A percentile compares a stretch with the other conserved stretches of the same genome.
Evolutionary conservation across 345 rosid species (phyloP).

Genomic region (Durio zibethinus): DNA sequence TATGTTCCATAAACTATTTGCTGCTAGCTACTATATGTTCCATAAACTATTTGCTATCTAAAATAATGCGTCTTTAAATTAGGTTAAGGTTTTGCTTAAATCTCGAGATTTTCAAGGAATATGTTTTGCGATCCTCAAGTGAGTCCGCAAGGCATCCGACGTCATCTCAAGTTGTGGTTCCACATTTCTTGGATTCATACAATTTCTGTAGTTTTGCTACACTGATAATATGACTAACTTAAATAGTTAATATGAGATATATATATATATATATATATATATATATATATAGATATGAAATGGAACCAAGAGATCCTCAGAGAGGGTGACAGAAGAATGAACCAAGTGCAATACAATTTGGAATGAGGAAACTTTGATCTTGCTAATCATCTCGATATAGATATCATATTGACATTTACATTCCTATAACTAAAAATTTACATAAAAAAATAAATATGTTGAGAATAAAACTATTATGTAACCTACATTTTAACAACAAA

Average conservation of each 20-base stretch:
- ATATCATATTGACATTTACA: constrained; percentile 25
- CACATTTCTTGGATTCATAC: background rate
- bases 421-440: constrained; percentile 26
- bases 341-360: background rate
- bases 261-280: too few relatives aligned
- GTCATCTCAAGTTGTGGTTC: too few relatives aligned
- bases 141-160: background rate
- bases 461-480: background rate
- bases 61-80: background rate
- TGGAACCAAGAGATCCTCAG: background rate
- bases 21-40: background rate
- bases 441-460: constrained; percentile 4
- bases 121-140: too few relatives aligned
- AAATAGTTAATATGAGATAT: too few relatives aligned
- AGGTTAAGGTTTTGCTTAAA: background rate
- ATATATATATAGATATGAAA: too few relatives aligned
- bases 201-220: background rate
- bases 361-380: background rate
- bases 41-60: background rate
- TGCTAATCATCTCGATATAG: constrained; percentile 10
- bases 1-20: background rate
- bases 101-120: background rate
- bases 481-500: constrained; percentile 26
- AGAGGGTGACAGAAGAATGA: background rate
- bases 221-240: background rate